A percentile compares a stretch with the other conserved stretches of the same genome.
Evolutionary conservation across 306 rosid genomes (phyloP).

Genomic region (Potentilla sterilis): DNA sequence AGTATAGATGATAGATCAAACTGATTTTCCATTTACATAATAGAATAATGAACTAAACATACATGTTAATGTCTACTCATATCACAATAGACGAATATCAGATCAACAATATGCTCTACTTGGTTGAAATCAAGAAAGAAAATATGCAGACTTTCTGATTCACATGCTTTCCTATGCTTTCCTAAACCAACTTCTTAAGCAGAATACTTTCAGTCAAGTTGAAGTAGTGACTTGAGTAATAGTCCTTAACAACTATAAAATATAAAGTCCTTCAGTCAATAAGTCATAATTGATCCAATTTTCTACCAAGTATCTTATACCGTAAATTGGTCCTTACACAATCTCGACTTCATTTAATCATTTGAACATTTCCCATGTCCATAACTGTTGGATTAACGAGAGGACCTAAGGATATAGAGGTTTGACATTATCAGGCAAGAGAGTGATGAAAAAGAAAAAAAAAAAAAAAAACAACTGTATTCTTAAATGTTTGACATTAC

Average conservation of each 20-base stretch:
- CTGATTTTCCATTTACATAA: not conserved
- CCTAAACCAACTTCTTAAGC: not conserved
- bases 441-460: not conserved
- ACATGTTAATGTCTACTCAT: not conserved
- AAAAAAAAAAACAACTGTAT: not conserved
- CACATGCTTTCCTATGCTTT: not conserved
- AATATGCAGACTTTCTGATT: not conserved
- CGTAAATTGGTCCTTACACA: not conserved
- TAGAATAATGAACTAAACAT: not conserved
- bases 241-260: not conserved
- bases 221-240: not conserved
- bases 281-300: not conserved
- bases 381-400: not conserved
- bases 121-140: not conserved
- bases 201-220: not conserved
- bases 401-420: not conserved
- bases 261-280: not conserved
- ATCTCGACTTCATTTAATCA: not conserved
- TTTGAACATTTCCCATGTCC: not conserved
- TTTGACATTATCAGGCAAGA: not conserved
- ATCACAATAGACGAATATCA: not conserved
- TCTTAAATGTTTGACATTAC: not conserved
- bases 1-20: not conserved
- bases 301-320: not conserved
- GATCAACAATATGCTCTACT: not conserved